A percentile compares a stretch with the other conserved stretches of the same genome.
These are phyloP conservation scores for Acer saccharum DNA, from an alignment of 345 rosid genomes.

Conservation along the genomic window DNA sequence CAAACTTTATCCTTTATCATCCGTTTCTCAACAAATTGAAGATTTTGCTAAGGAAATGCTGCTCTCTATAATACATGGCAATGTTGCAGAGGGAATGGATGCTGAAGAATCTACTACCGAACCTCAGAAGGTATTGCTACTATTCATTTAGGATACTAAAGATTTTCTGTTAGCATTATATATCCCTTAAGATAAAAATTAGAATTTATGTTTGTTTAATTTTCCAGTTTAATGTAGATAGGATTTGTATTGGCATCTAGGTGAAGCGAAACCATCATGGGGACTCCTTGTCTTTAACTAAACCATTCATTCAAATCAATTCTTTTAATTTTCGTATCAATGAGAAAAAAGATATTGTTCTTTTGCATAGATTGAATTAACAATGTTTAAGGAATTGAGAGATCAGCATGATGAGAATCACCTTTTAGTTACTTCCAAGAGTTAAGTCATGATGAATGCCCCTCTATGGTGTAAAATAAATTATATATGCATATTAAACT, in stretches of 20 bases:
- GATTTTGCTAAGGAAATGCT: slow-evolving; percentile 76
- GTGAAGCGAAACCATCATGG: background rate
- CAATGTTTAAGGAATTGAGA: background rate
- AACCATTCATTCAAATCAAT: background rate
- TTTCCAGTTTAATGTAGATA: background rate
- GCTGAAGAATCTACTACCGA: slow-evolving; percentile 47
- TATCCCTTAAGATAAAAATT: background rate
- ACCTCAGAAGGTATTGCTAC: slow-evolving; percentile 54
- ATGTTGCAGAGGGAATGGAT: slow-evolving; percentile 41
- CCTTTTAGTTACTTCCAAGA: background rate
- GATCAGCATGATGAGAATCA: slow-evolving; percentile 4
- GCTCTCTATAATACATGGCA: slow-evolving; percentile 51
- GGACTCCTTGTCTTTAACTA: background rate
- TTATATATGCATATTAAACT: background rate
- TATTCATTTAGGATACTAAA: slow-evolving; percentile 4
- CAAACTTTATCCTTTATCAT: slow-evolving; percentile 79
- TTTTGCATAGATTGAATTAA: background rate
- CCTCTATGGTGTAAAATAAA: background rate
- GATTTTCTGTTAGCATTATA: background rate
- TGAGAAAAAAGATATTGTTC: background rate
- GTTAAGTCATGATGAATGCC: background rate
- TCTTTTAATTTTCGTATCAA: background rate
- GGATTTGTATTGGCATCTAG: background rate
- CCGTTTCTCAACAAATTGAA: slow-evolving; percentile 80
- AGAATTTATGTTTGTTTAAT: background rate